phyloP scores from a whole-genome alignment of 2,329 filamentous ascomycete genomes.

The Rhexocercosporidium sp. region DNA sequence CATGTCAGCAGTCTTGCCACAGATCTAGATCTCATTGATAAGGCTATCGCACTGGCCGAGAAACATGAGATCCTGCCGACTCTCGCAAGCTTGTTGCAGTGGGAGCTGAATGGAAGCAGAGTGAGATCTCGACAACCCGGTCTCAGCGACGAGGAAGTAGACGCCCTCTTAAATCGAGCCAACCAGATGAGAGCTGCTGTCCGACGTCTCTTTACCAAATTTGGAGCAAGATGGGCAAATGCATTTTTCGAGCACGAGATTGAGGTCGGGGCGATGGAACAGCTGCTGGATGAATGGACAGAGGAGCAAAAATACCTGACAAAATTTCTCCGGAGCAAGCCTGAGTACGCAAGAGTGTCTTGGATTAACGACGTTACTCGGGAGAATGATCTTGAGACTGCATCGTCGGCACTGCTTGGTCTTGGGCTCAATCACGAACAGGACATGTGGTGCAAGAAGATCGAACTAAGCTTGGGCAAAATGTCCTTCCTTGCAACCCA shows the following conservation, averaged over 20 bases:
- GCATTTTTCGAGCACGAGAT: constrained; percentile 84
- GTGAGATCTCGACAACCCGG: constrained; percentile 13
- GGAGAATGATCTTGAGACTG: constrained; percentile 76
- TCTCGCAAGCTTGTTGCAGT: constrained; percentile 54
- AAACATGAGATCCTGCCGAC: constrained; percentile 66
- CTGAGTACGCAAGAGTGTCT: constrained; percentile 75
- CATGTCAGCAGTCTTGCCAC: constrained; percentile 51
- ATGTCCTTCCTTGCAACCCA: constrained; percentile 72
- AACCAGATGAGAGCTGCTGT: constrained; percentile 37
- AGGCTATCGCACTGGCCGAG: constrained; percentile 66
- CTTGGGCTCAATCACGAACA: constrained; percentile 75
- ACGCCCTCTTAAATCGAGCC: constrained; percentile 13
- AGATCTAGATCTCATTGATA: constrained; percentile 58
- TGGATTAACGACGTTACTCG: constrained; percentile 94
- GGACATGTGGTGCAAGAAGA: constrained; percentile 90
- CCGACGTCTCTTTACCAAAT: constrained; percentile 53
- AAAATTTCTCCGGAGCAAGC: constrained; percentile 74
- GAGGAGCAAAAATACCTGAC: constrained; percentile 76
- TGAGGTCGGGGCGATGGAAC: constrained; percentile 65
- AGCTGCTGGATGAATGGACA: constrained; percentile 72
- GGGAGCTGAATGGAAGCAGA: constrained; percentile 29
- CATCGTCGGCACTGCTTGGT: constrained; percentile 71
- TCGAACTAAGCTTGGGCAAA: constrained; percentile 89
- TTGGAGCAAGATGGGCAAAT: constrained; percentile 59
- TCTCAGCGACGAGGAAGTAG: constrained; percentile 20